Evolutionary conservation across 2,329 filamentous ascomycete genomes (phyloP).

Genomic region (Aspergillus japonicus): DNA sequence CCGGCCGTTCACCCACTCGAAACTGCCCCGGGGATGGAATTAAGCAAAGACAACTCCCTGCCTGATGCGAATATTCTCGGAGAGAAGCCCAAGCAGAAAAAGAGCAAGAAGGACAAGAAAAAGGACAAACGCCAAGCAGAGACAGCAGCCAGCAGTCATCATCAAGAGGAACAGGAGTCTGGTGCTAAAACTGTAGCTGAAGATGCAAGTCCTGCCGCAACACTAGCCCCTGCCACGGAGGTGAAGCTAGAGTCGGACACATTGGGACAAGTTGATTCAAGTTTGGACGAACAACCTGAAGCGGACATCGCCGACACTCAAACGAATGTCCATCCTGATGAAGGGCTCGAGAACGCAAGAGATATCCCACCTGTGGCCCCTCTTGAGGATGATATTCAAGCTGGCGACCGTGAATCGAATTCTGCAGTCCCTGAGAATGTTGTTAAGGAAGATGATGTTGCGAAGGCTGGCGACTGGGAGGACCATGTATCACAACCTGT

Average conservation of each 20-base stretch:
- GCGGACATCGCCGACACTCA: neutral
- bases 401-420: too few species aligned
- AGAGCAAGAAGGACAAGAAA: slow-evolving; percentile 31
- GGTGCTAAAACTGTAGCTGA: neutral
- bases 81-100: slow-evolving; percentile 15
- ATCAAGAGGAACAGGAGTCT: slow-evolving; percentile 2
- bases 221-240: neutral
- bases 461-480: too few species aligned
- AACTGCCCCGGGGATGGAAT: slow-evolving; percentile 6
- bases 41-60: slow-evolving; percentile 2
- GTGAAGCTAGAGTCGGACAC: neutral
- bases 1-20: slow-evolving; percentile 10
- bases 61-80: slow-evolving; percentile 10
- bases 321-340: too few species aligned
- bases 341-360: neutral
- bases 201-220: neutral
- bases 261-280: neutral
- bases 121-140: slow-evolving; percentile 23
- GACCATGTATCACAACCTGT: too few species aligned
- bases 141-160: slow-evolving; percentile 2
- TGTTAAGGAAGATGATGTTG: too few species aligned
- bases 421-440: too few species aligned
- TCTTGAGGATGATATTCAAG: too few species aligned
- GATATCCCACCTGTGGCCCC: too few species aligned
- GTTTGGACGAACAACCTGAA: neutral